These are phyloP conservation scores for Aspergillus sp. DNA, from an alignment of 2,329 filamentous ascomycete species.

Conservation along the genomic window DNA sequence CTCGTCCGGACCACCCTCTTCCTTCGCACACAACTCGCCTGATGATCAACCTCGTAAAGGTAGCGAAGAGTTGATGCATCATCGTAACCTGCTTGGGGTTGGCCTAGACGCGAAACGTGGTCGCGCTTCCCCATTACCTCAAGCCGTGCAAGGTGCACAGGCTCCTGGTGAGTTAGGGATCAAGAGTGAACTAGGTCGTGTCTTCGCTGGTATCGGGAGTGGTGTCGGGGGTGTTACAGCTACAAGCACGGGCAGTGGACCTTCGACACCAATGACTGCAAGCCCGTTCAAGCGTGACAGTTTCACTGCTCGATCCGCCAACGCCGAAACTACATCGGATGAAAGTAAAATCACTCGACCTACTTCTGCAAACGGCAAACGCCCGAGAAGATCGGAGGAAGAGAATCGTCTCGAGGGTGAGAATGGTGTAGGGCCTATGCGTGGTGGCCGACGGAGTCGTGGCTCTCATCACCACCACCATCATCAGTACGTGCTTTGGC, in stretches of 20 bases:
- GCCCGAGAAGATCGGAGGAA: slow-evolving; percentile 70
- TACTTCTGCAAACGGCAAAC: slow-evolving; percentile 54
- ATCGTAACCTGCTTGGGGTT: slow-evolving; percentile 71
- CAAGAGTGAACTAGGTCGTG: slow-evolving; percentile 91
- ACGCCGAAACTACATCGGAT: slow-evolving; percentile 40
- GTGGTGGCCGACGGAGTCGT: slow-evolving; percentile 63
- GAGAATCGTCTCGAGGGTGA: slow-evolving; percentile 66
- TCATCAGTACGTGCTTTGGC: slow-evolving; percentile 50
- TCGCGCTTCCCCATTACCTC: slow-evolving; percentile 81
- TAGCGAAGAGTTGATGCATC: slow-evolving; percentile 58
- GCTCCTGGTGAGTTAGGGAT: slow-evolving; percentile 82
- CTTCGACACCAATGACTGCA: slow-evolving; percentile 54
- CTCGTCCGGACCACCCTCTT: slow-evolving; percentile 30
- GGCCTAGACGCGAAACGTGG: slow-evolving; percentile 74
- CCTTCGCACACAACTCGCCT: slow-evolving; percentile 25
- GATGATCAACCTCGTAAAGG: slow-evolving; percentile 46
- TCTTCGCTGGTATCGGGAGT: slow-evolving; percentile 89
- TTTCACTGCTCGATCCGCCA: slow-evolving; percentile 44
- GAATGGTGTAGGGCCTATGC: slow-evolving; percentile 58
- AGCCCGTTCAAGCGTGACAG: slow-evolving; percentile 54
- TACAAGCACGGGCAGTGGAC: slow-evolving; percentile 50
- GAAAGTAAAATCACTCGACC: slow-evolving; percentile 44
- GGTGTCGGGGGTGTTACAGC: slow-evolving; percentile 59
- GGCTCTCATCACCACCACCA: slow-evolving; percentile 62
- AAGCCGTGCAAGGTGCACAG: slow-evolving; percentile 91